These are phyloP conservation scores for Leccinum imitatum DNA, from an alignment of 768 basidiomycete genomes.

Conservation along the genomic window DNA sequence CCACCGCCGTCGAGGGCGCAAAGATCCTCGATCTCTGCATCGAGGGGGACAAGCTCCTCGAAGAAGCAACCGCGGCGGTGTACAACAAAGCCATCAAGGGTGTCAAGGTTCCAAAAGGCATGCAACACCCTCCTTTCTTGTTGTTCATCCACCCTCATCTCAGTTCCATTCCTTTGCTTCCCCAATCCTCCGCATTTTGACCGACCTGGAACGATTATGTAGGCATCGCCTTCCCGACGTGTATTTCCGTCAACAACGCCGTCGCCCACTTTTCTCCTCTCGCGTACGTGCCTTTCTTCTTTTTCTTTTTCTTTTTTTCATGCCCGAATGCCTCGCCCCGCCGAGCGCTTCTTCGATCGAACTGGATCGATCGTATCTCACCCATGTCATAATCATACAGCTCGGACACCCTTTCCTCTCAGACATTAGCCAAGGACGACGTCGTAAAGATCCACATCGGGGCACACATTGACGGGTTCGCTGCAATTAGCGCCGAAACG, in stretches of 20 bases:
- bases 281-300: slow-evolving; percentile 51
- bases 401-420: slow-evolving; percentile 70
- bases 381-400: slow-evolving; percentile 34
- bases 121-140: slow-evolving; percentile 21
- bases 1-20: slow-evolving; percentile 73
- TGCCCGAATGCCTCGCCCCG: background rate
- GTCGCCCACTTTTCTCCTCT: slow-evolving; percentile 98
- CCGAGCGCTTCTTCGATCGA: slow-evolving; percentile 16
- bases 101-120: slow-evolving; percentile 85
- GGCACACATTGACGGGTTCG: slow-evolving; percentile 97
- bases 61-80: slow-evolving; percentile 77
- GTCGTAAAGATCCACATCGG: slow-evolving; percentile 96
- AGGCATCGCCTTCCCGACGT: slow-evolving; percentile 96
- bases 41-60: slow-evolving; percentile 92
- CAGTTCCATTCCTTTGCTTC: background rate
- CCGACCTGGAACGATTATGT: background rate
- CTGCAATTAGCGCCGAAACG: slow-evolving; percentile 91
- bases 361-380: slow-evolving; percentile 24
- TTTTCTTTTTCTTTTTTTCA: background rate
- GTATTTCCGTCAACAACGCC: slow-evolving; percentile 90
- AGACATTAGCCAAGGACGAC: slow-evolving; percentile 77
- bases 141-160: background rate
- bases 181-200: slow-evolving; percentile 8
- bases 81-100: slow-evolving; percentile 92
- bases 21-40: slow-evolving; percentile 88